Percentiles rank a stretch among this genome's conserved stretches.
Conservation (phyloP, 2,329 filamentous ascomycete species). For the Aspergillus proliferans region DNA sequence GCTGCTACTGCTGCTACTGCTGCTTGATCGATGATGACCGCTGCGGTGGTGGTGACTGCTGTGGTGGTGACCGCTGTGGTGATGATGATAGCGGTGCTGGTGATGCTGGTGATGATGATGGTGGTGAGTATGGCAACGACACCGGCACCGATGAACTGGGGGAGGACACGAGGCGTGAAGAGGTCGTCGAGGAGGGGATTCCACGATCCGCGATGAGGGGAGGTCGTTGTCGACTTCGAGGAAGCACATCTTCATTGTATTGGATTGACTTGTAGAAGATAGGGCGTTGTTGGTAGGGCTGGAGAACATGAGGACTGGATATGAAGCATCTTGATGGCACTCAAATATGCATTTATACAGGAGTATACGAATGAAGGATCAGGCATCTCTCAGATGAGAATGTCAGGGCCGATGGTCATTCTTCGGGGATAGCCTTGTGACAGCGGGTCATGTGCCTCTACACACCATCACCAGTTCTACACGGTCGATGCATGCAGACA, state of each 20-base stretch:
- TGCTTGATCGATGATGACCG: not conserved
- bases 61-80: not conserved
- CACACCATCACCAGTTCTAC: no score
- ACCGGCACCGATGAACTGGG: not conserved
- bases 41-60: not conserved
- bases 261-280: not conserved
- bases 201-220: constrained; percentile 7
- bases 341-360: no score
- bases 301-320: not conserved
- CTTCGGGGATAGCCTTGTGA: no score
- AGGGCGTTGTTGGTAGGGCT: not conserved
- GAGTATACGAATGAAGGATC: no score
- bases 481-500: no score
- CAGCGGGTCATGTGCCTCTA: no score
- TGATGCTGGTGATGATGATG: not conserved
- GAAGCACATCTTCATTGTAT: constrained; percentile 10
- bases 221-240: constrained; percentile 9
- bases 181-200: constrained; percentile 5
- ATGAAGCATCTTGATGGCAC: no score
- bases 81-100: not conserved
- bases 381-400: no score
- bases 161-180: constrained; percentile 6
- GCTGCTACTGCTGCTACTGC: not conserved
- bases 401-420: no score
- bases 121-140: not conserved